A percentile compares a stretch with the other conserved stretches of the same genome.
Evolutionary conservation across 2,329 filamentous ascomycete genomes (phyloP).

Genomic region (Alternaria sp.): DNA sequence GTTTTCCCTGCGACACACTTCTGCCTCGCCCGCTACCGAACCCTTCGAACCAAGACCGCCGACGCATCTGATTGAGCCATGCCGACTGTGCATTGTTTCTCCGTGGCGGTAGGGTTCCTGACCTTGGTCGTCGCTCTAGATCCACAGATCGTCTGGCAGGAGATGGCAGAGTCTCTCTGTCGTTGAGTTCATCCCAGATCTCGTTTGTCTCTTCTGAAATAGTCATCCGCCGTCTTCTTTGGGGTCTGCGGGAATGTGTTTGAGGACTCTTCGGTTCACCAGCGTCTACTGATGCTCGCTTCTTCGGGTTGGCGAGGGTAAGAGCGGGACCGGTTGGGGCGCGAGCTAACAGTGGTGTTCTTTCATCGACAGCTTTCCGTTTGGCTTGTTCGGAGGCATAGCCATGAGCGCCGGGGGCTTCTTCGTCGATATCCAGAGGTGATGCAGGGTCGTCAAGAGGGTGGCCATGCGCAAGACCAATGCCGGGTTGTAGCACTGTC

Average conservation of each 20-base stretch:
- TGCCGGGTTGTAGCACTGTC: conserved; percentile 79
- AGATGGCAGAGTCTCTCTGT: conserved; percentile 53
- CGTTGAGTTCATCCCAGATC: conserved; percentile 89
- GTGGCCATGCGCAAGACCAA: conserved; percentile 79
- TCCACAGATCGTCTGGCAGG: conserved; percentile 43
- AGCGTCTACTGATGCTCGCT: conserved; percentile 32
- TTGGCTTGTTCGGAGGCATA: conserved; percentile 37
- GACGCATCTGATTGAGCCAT: conserved; percentile 46
- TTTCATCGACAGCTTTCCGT: conserved; percentile 41
- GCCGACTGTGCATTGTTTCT: conserved; percentile 41
- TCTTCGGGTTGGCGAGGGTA: conserved; percentile 33
- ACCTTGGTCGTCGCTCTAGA: conserved; percentile 41
- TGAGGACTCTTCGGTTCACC: conserved; percentile 30
- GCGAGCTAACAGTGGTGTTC: conserved; percentile 48
- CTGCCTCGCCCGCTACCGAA: conserved; percentile 30
- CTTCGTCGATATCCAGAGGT: conserved; percentile 40
- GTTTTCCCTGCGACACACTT: conserved; percentile 42
- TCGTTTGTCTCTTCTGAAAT: conserved; percentile 75
- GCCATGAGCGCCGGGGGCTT: conserved; percentile 40
- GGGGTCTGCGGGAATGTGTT: conserved; percentile 31
- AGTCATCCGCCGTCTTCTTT: conserved; percentile 51
- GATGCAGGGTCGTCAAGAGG: conserved; percentile 61
- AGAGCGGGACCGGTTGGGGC: conserved; percentile 44
- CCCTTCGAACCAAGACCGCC: conserved; percentile 49
- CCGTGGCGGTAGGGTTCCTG: conserved; percentile 43